phyloP scores from a whole-genome alignment of 116 monocot genomes.

The Cymodocea nodosa region DNA sequence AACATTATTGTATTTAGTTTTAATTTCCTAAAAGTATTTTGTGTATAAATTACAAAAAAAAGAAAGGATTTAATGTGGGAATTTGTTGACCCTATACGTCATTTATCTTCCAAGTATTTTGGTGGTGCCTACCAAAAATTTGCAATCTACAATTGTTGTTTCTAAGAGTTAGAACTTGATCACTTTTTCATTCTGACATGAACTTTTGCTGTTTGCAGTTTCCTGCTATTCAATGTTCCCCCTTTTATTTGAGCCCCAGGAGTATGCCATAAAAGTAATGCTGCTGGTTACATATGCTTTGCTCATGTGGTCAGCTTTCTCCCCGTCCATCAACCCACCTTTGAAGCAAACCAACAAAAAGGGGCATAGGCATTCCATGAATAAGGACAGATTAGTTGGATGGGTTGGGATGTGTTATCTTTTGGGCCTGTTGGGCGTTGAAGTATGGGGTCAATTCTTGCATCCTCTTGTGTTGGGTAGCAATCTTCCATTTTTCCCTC shows the following conservation, averaged over 20 bases:
- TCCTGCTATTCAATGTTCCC: slow-evolving; percentile 96
- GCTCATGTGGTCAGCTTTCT: slow-evolving; percentile 50
- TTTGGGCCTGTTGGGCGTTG: slow-evolving; percentile 34
- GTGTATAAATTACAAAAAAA: too few species aligned
- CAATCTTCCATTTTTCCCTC: slow-evolving; percentile 75
- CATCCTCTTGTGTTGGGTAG: slow-evolving; percentile 48
- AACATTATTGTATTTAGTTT: not conserved
- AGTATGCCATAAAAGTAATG: slow-evolving; percentile 71
- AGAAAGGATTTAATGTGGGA: too few species aligned
- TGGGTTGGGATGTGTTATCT: slow-evolving; percentile 38
- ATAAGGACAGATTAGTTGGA: slow-evolving; percentile 27
- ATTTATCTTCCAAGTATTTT: not conserved
- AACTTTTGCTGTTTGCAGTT: slow-evolving; percentile 34
- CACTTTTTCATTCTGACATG: not conserved
- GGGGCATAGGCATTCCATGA: not conserved
- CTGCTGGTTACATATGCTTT: slow-evolving; percentile 36
- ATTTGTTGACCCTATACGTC: too few species aligned
- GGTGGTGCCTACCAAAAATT: not conserved
- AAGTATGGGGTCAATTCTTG: slow-evolving; percentile 68
- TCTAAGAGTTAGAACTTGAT: too few species aligned
- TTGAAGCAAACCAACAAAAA: slow-evolving; percentile 6
- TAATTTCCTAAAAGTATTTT: too few species aligned
- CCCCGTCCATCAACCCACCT: slow-evolving; percentile 12
- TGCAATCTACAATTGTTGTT: too few species aligned
- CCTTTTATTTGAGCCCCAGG: slow-evolving; percentile 64